Evolutionary conservation across 805 yeast genomes (phyloP).

Genomic region (Kluyveromyces dobzhanskii): DNA sequence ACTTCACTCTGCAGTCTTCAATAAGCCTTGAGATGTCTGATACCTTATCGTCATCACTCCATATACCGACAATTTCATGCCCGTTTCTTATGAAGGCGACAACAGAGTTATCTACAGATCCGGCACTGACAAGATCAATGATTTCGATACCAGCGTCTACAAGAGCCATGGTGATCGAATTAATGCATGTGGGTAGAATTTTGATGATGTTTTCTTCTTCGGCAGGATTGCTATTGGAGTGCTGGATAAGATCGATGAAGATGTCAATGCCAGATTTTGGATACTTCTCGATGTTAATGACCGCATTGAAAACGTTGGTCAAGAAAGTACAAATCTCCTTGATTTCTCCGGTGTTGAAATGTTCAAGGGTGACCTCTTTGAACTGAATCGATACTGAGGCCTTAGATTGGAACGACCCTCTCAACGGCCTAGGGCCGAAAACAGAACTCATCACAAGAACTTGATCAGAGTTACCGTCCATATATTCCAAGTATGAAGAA

Average conservation of each 20-base stretch:
- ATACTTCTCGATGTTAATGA: slow-evolving; percentile 50
- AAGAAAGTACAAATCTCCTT: slow-evolving; percentile 37
- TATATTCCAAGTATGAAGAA: slow-evolving; percentile 69
- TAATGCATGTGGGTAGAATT: slow-evolving; percentile 33
- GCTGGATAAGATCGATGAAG: slow-evolving; percentile 51
- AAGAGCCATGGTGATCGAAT: slow-evolving; percentile 55
- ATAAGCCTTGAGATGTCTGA: slow-evolving; percentile 30
- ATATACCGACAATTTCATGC: slow-evolving; percentile 52
- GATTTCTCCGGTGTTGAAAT: slow-evolving; percentile 18
- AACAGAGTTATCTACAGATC: slow-evolving; percentile 37
- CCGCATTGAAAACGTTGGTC: slow-evolving; percentile 31
- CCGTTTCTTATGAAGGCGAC: slow-evolving; percentile 48
- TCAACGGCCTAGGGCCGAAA: slow-evolving; percentile 83
- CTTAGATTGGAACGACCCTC: slow-evolving; percentile 60
- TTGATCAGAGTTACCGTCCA: slow-evolving; percentile 25
- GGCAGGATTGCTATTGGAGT: slow-evolving; percentile 3
- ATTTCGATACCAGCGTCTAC: slow-evolving; percentile 81
- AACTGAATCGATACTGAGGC: slow-evolving; percentile 54
- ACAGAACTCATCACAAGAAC: slow-evolving; percentile 54
- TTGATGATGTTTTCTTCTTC: slow-evolving; percentile 20
- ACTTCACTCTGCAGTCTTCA: slow-evolving; percentile 35
- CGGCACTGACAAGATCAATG: slow-evolving; percentile 66
- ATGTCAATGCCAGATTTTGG: slow-evolving; percentile 88
- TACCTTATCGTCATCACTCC: slow-evolving; percentile 34
- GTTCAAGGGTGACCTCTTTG: slow-evolving; percentile 28